Evolutionary conservation across 164 flowering plant genomes (phyloP), one percentile per base, ranked within the genome.

Genomic region (Cinnamomum chago): DNA sequence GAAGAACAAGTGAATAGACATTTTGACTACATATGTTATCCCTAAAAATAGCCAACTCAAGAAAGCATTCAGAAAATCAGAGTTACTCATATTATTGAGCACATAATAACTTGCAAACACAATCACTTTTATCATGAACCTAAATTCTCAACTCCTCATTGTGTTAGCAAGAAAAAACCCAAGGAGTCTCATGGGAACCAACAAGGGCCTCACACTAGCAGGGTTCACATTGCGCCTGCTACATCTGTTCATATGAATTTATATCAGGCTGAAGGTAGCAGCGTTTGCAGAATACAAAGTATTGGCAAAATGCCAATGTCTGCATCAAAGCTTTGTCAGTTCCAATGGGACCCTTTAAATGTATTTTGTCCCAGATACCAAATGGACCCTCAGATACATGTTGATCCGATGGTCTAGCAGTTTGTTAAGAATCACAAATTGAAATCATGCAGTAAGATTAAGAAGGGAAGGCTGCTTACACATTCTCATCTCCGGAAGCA

Each of bases 381-480:
- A 50, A 50, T 15, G 5, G 5, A 50, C 47, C 47, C 18, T 23
- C 13, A 11, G 25, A 25, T 24, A 11, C 65, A 15, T 71, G 14
- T 20, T 35, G 30, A 30, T 30, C 15, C 33, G 7, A 58, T 13
- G 23, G 24, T 7, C 51, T 3, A 60, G 22, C 28, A 58, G 50
- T 15, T 18, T 22, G 33, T 3, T 20, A 35, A 6, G 35, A 64
- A 62, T 24, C 23, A 18, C 11, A 13, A 20, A 35, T 52, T 71
- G 58, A 25, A 25, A 14, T 40, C 47, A 35, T 7, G 67, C 71
- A 65, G 13, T 25, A 64, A 64, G 28, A 22, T 64, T 64, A 3
- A 23, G 13, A 64, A 64, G 24, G 11, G 2, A 64, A 64, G 12
- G 28, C 33, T 64, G n/a, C 86, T 79, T 77, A 90, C 91, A 73